Evolutionary conservation across 129 eudicot species (phyloP).

Genomic region (Dittrichia graveolens): DNA sequence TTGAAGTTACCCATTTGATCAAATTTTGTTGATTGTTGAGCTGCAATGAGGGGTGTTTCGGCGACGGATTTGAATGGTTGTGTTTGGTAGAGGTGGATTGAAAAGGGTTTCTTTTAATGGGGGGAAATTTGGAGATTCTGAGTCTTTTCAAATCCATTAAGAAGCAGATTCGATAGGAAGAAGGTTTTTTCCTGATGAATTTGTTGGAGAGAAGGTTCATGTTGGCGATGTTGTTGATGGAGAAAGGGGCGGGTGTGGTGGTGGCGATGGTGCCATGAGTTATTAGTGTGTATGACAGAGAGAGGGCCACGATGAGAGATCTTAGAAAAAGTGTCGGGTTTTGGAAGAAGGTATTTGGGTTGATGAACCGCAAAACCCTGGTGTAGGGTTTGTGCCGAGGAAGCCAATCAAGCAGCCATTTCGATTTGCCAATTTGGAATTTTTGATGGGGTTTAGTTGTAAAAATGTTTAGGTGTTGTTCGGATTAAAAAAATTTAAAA

Average conservation of each 20-base stretch:
- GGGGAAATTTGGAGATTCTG: conserved; percentile 34
- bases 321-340: not conserved
- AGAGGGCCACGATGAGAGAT: conserved; percentile 43
- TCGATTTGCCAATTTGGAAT: not conserved
- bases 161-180: not conserved
- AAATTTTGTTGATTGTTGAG: conserved; percentile 33
- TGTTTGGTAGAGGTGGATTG: conserved; percentile 34
- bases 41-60: conserved; percentile 21
- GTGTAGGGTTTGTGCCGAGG: conserved; percentile 48
- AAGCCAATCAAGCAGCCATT: conserved; percentile 6
- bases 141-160: conserved; percentile 56
- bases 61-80: conserved; percentile 27
- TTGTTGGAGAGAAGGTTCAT: conserved; percentile 12
- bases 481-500: too few species aligned
- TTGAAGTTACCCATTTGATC: conserved; percentile 52
- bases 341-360: not conserved
- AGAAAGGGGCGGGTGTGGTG: conserved; percentile 22
- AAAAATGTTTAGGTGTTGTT: too few species aligned
- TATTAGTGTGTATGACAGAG: conserved; percentile 36
- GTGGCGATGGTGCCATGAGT: conserved; percentile 39
- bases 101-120: conserved; percentile 43
- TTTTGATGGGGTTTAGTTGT: too few species aligned
- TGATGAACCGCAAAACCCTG: conserved; percentile 40
- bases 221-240: conserved; percentile 15
- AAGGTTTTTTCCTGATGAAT: conserved; percentile 24